Evolutionary conservation across 208 protist genomes (phyloP).

Genomic region (Wallacemonas sp.): DNA sequence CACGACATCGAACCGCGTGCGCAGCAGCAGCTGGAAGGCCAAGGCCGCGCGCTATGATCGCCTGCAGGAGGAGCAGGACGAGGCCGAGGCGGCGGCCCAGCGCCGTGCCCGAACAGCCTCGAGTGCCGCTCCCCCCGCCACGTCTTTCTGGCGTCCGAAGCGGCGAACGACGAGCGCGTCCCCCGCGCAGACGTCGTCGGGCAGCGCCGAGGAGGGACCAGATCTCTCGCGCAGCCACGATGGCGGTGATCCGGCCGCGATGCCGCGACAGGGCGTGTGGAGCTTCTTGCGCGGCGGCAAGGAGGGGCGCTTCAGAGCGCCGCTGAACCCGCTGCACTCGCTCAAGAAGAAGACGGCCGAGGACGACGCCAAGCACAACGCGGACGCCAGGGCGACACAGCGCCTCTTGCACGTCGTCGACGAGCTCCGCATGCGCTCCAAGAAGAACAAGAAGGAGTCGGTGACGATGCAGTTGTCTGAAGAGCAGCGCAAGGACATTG

Average conservation of each 20-base stretch:
- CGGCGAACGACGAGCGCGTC: background rate
- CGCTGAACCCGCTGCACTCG: conserved; percentile 23
- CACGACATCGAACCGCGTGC: conserved; percentile 18
- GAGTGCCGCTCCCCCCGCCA: background rate
- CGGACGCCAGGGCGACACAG: conserved; percentile 27
- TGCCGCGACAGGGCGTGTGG: conserved; percentile 19
- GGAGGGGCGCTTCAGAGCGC: conserved; percentile 3
- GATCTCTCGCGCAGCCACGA: background rate
- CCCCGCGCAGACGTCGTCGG: background rate
- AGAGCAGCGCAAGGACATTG: conserved; percentile 60
- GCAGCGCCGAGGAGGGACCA: background rate
- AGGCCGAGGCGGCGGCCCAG: conserved; percentile 19
- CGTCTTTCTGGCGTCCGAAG: conserved; percentile 16
- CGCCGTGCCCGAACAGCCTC: conserved; percentile 22
- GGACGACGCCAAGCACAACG: conserved; percentile 23
- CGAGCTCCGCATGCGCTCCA: conserved; percentile 22
- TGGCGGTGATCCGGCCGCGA: conserved; percentile 9
- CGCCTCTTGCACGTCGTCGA: conserved; percentile 42
- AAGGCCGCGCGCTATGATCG: conserved; percentile 25
- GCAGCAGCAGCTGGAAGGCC: conserved; percentile 32
- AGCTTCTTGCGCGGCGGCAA: conserved; percentile 4
- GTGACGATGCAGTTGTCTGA: conserved; percentile 52
- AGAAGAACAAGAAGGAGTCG: conserved; percentile 18
- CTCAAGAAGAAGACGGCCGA: conserved; percentile 7
- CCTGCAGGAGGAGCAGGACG: conserved; percentile 26